Evolutionary conservation across 768 basidiomycete species (phyloP), one percentile per base, ranked within the genome.

Genomic region (Astraeus odoratus): DNA sequence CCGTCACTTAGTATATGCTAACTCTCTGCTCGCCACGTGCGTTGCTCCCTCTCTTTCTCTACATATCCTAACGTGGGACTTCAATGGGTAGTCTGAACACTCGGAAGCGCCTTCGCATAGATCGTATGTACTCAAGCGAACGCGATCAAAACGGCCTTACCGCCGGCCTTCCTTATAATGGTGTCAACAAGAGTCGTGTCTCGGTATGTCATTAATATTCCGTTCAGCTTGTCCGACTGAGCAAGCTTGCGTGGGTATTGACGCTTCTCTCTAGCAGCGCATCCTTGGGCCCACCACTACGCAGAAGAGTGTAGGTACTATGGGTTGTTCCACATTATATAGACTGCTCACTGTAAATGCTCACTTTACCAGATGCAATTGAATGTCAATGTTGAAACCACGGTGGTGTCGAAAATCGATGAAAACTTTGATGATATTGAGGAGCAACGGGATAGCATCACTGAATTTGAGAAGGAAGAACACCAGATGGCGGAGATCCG

Each of bases 1-100:
- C 20, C 9, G n/a, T 8, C 13, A 25, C 4, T 6, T 6, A 64
- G 63, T 64, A 40, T 64, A 64, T 8, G 63, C 63, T 1, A 64
- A 64, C 42, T 64, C 65, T 8, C 52, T 64, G 4, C 63, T 64
- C 3, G 63, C 65, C 5, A 67, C 63, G 65, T 64, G 33, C 6
- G 63, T 13, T 18, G n/a, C 3, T 13, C 20, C 12, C 41, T 10
- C 9, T 7, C 20, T 8, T 42, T 12, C 16, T 34, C 12, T 27
- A 10, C 6, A 2, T 5, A 6, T 1, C 12, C 35, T 15, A 43
- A 1, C 16, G 9, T 2, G 20, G 24, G 20, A 43, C 8, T 24
- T 2, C 33, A 8, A 26, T 1, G 29, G 39, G n/a, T 24, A 64
- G 62, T 27, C 31, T 64, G 0, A 64, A 64, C 39, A 64, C 54